Conservation (phyloP, 345 rosid species). For the Dipteronia sinensis region DNA sequence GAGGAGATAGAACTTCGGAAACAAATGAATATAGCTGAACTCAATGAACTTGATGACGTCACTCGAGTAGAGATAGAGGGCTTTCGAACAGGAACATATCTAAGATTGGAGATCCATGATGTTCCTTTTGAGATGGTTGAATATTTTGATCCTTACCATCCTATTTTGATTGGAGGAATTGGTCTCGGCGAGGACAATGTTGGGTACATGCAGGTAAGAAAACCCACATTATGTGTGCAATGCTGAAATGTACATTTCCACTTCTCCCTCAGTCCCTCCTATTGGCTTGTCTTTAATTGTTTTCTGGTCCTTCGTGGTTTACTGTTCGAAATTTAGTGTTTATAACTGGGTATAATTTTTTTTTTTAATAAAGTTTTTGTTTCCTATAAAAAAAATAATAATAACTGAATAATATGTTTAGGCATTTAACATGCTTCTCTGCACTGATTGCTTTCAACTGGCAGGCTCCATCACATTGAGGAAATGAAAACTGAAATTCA, state of each 20-base stretch:
- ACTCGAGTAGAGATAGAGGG: constrained; percentile 87
- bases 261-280: not conserved
- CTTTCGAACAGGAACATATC: constrained; percentile 74
- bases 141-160: constrained; percentile 88
- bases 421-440: not conserved
- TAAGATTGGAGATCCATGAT: constrained; percentile 84
- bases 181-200: constrained; percentile 84
- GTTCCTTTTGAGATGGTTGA: constrained; percentile 96
- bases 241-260: not conserved
- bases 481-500: not conserved
- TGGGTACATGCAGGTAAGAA: constrained; percentile 95
- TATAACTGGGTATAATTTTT: not conserved
- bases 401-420: not conserved
- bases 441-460: not conserved
- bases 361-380: too few relatives aligned
- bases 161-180: constrained; percentile 84
- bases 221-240: not conserved
- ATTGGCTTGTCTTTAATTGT: not conserved
- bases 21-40: constrained; percentile 79
- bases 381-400: too few relatives aligned
- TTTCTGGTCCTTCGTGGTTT: not conserved
- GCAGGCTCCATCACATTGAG: not conserved
- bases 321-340: not conserved
- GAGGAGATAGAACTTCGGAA: constrained; percentile 77
- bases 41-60: constrained; percentile 76